Base-by-base conservation (phyloP, 139 green algal genomes). In the Eudorina sp. region DNA sequence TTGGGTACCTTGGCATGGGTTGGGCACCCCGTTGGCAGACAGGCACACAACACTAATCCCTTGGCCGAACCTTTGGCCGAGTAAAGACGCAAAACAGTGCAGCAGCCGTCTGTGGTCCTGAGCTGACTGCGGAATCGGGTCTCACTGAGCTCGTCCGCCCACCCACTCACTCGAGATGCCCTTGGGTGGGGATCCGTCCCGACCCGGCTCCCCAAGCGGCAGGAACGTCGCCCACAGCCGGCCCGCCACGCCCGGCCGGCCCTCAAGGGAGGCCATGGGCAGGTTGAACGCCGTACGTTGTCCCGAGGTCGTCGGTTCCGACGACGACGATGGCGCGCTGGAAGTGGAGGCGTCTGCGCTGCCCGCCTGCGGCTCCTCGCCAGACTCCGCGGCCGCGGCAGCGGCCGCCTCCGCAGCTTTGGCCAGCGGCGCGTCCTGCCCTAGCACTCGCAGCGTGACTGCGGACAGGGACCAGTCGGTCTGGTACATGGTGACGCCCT, bases 391-490 rank as follows among this genome's bases (percentile, higher is more conserved):
- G 62, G 29, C 62, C 29, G 62, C 36, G 7, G 19, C 80, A 3
- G 36, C 70, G 68, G 64, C 58, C 0, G 40, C 40, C 75, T 83
- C 66, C 6, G 68, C 53, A 18, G 70, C 76, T 48, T 23, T n/a
- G 13, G 76, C 84, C 48, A 80, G 41, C 18, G 91, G 60, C 78
- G 36, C 40, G 36, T 85, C 75, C 38, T 76, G 41, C 3, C 53
- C 83, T 53, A 91, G 55, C 14, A 96, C 94, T 43, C 85, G 86
- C 43, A 99, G n/a, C 11, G 84, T 93, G 34, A 99, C 58, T 2
- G 94, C 95, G 29, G 96, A 91, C 31, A 99, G 95, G 19, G 91
- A 94, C 97, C 97, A 99, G 94, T 99, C 97, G 8, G 97, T 99
- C 95, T 99, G 96, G 86, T 98, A 98, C 89, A 98, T 94, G 1